Conservation (phyloP, 202 grass and related monocot genomes). For the Zizania palustris region DNA sequence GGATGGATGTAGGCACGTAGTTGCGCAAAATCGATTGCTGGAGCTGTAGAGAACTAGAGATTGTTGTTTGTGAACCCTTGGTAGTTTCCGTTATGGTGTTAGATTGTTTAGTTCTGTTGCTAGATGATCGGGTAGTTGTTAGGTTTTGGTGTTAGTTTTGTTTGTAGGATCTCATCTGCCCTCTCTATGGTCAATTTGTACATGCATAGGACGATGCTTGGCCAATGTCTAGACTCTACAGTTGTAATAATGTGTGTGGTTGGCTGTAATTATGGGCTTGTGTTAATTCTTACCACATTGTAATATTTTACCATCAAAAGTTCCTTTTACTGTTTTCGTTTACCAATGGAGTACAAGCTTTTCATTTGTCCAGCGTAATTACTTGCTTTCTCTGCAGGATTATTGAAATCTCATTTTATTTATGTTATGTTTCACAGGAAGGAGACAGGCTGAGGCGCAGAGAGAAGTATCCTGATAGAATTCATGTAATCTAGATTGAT, state of each 20-base stretch:
- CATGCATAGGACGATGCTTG: neutral
- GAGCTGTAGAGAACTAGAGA: neutral
- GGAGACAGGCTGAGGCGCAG: slow-evolving; percentile 90
- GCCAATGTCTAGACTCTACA: neutral
- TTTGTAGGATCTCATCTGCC: neutral
- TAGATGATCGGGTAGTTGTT: neutral
- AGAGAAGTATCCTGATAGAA: slow-evolving; percentile 97
- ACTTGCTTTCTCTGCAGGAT: neutral
- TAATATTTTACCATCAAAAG: neutral
- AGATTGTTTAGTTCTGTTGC: neutral
- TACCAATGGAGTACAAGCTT: neutral
- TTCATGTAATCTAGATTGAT: slow-evolving; percentile 51
- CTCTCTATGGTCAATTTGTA: neutral
- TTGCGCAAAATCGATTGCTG: neutral
- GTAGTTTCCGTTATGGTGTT: fast-evolving
- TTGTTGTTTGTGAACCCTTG: neutral
- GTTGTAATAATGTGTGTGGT: neutral
- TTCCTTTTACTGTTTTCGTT: neutral
- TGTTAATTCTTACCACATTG: neutral
- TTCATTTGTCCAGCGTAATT: neutral
- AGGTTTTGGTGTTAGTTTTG: neutral
- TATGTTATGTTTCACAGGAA: slow-evolving; percentile 50
- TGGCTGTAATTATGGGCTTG: neutral
- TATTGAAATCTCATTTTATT: slow-evolving; percentile 4
- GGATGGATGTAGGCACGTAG: no score